phyloP scores from a whole-genome alignment of 345 rosid species.

The Populus alba region DNA sequence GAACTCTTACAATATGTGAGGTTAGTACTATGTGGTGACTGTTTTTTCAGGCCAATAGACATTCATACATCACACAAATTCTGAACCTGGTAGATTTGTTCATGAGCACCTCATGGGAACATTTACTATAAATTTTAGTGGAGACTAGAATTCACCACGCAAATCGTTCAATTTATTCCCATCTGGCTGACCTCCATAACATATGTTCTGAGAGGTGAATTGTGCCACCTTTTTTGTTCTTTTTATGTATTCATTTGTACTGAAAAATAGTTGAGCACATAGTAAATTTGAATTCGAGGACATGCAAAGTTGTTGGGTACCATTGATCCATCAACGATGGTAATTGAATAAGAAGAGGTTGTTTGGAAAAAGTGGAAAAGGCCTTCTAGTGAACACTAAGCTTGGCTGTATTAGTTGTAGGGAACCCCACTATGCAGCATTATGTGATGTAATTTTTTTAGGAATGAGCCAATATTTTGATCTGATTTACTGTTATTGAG shows the following conservation, averaged over 20 bases:
- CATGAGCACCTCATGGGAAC: neutral
- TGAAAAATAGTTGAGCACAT: too few relatives aligned
- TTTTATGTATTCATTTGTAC: too few relatives aligned
- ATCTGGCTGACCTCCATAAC: constrained; percentile 3
- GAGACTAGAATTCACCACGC: neutral
- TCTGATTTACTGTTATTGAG: neutral
- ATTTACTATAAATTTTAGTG: neutral
- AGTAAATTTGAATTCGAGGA: neutral
- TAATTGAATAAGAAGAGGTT: too few relatives aligned
- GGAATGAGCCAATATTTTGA: neutral
- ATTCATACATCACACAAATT: neutral
- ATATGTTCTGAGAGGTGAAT: neutral
- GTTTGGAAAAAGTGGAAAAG: too few relatives aligned
- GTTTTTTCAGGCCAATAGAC: neutral
- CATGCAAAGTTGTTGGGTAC: neutral
- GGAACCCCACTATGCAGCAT: too few relatives aligned
- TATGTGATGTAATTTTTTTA: neutral
- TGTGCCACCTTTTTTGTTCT: too few relatives aligned
- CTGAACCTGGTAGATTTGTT: neutral
- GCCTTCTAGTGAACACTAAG: too few relatives aligned
- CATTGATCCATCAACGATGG: neutral
- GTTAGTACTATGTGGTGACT: neutral
- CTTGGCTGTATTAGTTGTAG: too few relatives aligned
- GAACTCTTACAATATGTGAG: neutral
- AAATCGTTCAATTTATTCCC: neutral